Conservation (phyloP, 139 green algal species). For the Coelastrella sp. region DNA sequence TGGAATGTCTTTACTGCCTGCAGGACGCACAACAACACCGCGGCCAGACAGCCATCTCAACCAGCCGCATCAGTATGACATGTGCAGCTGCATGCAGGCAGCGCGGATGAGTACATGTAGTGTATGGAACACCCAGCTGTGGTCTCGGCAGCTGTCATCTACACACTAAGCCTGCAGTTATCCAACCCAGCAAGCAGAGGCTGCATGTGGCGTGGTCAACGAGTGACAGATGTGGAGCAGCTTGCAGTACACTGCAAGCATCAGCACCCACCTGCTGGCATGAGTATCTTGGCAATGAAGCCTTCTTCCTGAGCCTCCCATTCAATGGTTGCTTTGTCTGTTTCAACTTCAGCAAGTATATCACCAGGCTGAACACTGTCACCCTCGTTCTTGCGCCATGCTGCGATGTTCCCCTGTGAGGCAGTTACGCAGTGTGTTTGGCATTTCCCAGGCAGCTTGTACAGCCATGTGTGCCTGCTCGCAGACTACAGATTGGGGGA, state of each 20-base stretch:
- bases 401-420: slow-evolving; percentile 84
- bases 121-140: background rate
- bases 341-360: slow-evolving; percentile 93
- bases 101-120: background rate
- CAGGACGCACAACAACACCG: background rate
- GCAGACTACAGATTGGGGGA: too few relatives aligned
- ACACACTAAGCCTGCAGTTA: too few relatives aligned
- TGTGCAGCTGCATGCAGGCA: background rate
- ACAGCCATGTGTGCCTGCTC: too few relatives aligned
- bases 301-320: slow-evolving; percentile 76
- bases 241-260: background rate
- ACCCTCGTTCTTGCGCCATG: slow-evolving; percentile 81
- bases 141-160: background rate
- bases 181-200: too few relatives aligned
- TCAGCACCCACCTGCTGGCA: slow-evolving; percentile 38
- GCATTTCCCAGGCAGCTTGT: too few relatives aligned
- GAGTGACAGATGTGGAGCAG: too few relatives aligned
- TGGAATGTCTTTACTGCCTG: slow-evolving; percentile 72
- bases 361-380: slow-evolving; percentile 62
- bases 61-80: too few relatives aligned
- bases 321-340: slow-evolving; percentile 94
- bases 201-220: too few relatives aligned
- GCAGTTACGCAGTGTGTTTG: too few relatives aligned
- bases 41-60: too few relatives aligned
- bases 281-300: slow-evolving; percentile 71